Conservation (phyloP, 2,329 filamentous ascomycete genomes). For the Aspergillus sp. region DNA sequence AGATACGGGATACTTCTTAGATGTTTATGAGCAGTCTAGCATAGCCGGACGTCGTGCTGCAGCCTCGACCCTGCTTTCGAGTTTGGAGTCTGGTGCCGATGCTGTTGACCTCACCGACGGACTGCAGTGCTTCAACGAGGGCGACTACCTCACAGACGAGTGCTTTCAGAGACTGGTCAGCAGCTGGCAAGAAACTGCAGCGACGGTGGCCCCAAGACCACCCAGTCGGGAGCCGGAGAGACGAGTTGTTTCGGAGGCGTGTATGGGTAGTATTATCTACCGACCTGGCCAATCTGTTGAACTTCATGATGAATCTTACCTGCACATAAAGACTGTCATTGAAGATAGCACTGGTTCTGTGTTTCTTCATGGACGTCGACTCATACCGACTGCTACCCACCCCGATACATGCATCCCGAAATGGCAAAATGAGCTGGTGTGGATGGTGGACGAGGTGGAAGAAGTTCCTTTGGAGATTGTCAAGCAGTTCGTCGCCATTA, state of each 20-base stretch:
- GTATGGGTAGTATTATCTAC: conserved; percentile 17
- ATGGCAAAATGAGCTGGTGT: conserved; percentile 41
- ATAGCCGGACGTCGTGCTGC: neutral
- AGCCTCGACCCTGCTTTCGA: neutral
- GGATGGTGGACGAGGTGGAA: conserved; percentile 32
- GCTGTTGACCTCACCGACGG: conserved; percentile 9
- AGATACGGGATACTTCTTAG: conserved; percentile 5
- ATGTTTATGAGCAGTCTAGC: neutral
- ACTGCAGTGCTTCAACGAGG: conserved; percentile 6
- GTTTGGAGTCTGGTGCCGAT: neutral
- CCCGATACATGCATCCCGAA: conserved; percentile 27
- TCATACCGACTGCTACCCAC: conserved; percentile 26
- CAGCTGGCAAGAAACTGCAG: conserved; percentile 2
- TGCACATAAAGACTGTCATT: conserved; percentile 35
- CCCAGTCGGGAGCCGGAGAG: neutral
- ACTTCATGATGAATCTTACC: conserved; percentile 32
- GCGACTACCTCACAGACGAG: conserved; percentile 23
- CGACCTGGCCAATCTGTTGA: conserved; percentile 29
- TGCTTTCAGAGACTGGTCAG: conserved; percentile 12
- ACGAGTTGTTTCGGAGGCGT: conserved; percentile 10
- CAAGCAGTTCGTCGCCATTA: conserved; percentile 37
- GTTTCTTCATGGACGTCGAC: conserved; percentile 34
- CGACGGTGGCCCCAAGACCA: neutral
- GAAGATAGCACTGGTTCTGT: conserved; percentile 16
- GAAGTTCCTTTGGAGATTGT: conserved; percentile 40